Evolutionary conservation across 2,329 filamentous ascomycete genomes (phyloP), one percentile per base, ranked within the genome.

Genomic region (Colletotrichum camelliae): DNA sequence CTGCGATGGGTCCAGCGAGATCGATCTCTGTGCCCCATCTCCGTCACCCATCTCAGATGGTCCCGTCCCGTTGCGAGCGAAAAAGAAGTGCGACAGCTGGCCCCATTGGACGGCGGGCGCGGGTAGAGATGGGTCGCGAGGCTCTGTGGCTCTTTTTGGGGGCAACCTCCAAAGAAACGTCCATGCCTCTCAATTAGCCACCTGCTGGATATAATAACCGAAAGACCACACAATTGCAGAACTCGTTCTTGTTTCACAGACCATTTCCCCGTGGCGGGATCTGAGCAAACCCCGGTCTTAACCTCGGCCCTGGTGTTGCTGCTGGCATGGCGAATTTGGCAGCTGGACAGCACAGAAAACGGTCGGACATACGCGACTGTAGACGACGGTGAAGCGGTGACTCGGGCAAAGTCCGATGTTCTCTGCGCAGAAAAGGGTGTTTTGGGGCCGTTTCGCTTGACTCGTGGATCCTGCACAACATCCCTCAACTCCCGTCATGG

Each of bases 381-480:
- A 43, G 37, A 61, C 52, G 60, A 60, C 52, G 60, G 60, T 39
- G 70, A 66, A 66, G 70, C 74, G 66, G 71, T 67, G 71, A 70
- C 65, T 74, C 74, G 74, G 74, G 64, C 74, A 76, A 76, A 76
- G 65, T 75, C 71, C 70, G 74, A 70, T 48, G 10, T 70, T 57
- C 35, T 70, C 13, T 61, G 65, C 29, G 52, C 31, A 65, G 33
- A 68, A 76, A 37, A 57, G 43, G 15, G 24, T 75, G 74, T 76
- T 76, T 76, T 76, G 74, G 71, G 60, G 74, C 71, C 60, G 74
- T 76, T 76, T 82, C 78, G 80, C 81, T 83, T 83, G 82, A 83
- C 82, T 83, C 82, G 80, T 81, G 81, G 81, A 80, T 82, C 77
- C 81, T 83, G 81, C 80, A 82, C 80, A 83, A 79, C 82, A 83